Base-by-base conservation (phyloP, 2,329 filamentous ascomycete species). In the Cladorrhinum sp. region DNA sequence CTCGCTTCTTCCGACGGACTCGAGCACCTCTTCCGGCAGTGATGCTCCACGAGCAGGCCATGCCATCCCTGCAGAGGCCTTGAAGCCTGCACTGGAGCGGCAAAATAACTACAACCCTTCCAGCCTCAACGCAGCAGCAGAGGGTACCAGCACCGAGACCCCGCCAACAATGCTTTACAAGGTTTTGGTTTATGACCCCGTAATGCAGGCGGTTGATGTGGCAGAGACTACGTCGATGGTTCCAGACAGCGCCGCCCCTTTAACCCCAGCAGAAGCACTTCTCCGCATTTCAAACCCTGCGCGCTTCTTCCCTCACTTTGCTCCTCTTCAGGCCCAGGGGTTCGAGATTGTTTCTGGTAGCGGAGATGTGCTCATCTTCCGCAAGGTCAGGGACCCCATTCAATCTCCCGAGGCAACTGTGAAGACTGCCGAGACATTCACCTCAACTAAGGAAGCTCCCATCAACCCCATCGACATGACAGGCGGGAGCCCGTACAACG, bases 341-440 rank as follows among this genome's bases (percentile, higher is more conserved):
- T 91, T 86, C 64, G 86, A 89, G 66, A 85, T 90, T 42, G 80
- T 87, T 1, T 85, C 86, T 1, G 87, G 86, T 1, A 79, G 79
- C 53, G 82, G 81, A 5, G 81, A 90, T 64, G 77, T 89, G 3
- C 77, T 91, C 24, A 80, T 91, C 3, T 88, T 90, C 69, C 85
- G 85, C 64, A 87, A 88, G 72, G 79, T 84, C 3, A 76, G 79
- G 6, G 68, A 74, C 2, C 67, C 73, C 2, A 30, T 24, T 14
- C 18, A 62, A 6, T 60, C 60, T 9, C 68, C 63, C 14, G 21
- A 61, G 6, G 3, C 20, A 18, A 12, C 20, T 5, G 24, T 23
- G 18, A 42, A 23, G 51, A 55, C 21, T 36, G 48, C 30, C 18
- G 39, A 62, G 26, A 30, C 59, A 1, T 42, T 49, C n/a, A 9